phyloP scores from a whole-genome alignment of 106 monocot genomes.

The Allium sativum region DNA sequence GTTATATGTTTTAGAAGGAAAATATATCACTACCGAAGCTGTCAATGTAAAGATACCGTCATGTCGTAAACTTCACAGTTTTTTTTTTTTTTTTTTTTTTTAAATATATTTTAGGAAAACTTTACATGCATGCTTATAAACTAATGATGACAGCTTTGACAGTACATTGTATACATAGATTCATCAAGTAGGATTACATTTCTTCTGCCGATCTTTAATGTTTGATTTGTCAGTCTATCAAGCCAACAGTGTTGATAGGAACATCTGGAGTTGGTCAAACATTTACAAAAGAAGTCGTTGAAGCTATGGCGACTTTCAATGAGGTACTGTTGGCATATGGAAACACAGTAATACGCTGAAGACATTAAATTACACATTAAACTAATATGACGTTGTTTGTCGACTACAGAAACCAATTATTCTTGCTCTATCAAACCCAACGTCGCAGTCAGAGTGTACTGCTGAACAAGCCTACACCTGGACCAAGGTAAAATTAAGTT shows the following conservation, averaged over 20 bases:
- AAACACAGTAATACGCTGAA: no score
- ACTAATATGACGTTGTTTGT: not conserved
- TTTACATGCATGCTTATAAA: no score
- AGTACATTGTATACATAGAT: no score
- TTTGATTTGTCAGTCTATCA: conserved; percentile 45
- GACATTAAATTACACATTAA: no score
- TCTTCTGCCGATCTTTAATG: not conserved
- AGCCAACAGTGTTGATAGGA: conserved; percentile 88
- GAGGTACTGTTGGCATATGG: conserved; percentile 30
- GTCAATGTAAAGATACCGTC: no score
- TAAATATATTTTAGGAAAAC: no score
- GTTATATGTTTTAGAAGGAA: not conserved
- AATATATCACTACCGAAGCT: not conserved
- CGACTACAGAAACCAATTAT: conserved; percentile 58
- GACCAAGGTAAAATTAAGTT: conserved; percentile 31
- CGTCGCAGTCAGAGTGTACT: conserved; percentile 71
- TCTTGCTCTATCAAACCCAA: conserved; percentile 65
- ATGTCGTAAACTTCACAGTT: no score
- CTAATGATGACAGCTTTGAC: no score
- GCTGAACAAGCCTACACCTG: conserved; percentile 70
- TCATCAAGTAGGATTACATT: not conserved
- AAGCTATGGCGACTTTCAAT: conserved; percentile 85
- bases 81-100: no score
- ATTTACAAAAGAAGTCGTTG: conserved; percentile 86
- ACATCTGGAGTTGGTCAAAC: conserved; percentile 78